Evolutionary conservation across 169 alveolate species (phyloP), one percentile per base, ranked within the genome.

Genomic region (Cryptosporidium xiaoi): DNA sequence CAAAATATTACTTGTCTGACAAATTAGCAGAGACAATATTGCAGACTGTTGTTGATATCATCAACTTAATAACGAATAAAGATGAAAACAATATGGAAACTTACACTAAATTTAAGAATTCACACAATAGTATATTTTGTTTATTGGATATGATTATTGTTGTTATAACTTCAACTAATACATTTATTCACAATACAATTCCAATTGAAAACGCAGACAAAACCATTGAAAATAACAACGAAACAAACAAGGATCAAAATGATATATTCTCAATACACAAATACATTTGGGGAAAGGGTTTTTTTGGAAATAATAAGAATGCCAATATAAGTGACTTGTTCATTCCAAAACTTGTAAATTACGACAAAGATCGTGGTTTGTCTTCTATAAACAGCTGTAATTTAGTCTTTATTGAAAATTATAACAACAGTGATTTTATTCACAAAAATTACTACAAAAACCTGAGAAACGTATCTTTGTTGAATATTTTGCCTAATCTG

Each of bases 1-100:
- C 44, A 40, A 77, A 77, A 51, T 40, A 56, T 15, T 60, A 44
- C 27, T 40, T 77, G 31, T 77, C 87, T 44, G 87, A 77, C 40
- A 77, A 77, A 60, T 31, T 77, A 20, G 87, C 87, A 20, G 87
- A 77, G n/a, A 29, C 71, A 34, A 20, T 77, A 7, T 44, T 77
- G 13, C 87, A 77, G 50, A 29, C 87, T 12, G 64, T 77, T 2
- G 64, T 77, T 60, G 87, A 77, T 20, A 24, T 77, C 6, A 40
- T 69, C 24, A 67, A 31, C 50, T 27, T 48, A 15, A n/a, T 69
- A 24, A 53, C n/a, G 12, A 8, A 20, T 27, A n/a, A 60, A 1
- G 18, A 77, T 3, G 46, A 18, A 8, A 31, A 36, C 20, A 58
- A 77, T 77, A 40, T 58, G 20, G 20, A 4, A 0, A 51, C 46